These are phyloP conservation scores for Zizania palustris DNA, from an alignment of 202 grass and related monocot genomes.

Conservation along the genomic window DNA sequence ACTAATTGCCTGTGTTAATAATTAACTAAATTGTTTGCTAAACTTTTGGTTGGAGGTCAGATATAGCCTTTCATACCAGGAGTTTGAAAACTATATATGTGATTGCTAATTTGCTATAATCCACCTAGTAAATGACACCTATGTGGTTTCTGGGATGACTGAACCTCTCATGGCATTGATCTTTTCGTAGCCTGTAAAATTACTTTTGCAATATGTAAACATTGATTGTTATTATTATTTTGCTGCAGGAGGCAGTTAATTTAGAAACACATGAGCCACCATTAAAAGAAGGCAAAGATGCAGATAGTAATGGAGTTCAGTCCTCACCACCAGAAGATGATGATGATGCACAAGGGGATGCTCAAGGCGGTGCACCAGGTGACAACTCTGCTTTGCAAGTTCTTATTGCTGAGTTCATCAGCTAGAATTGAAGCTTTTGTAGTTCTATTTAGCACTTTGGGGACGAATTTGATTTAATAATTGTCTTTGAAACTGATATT, in stretches of 20 bases:
- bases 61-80: neutral
- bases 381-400: slow-evolving; percentile 29
- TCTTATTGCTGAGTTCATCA: slow-evolving; percentile 19
- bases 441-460: slow-evolving; percentile 25
- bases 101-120: slow-evolving; percentile 1
- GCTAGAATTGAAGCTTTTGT: slow-evolving; percentile 14
- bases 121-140: neutral
- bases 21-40: neutral
- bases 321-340: slow-evolving; percentile 50
- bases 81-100: slow-evolving; percentile 2
- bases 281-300: slow-evolving; percentile 44
- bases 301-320: slow-evolving; percentile 47
- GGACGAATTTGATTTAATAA: slow-evolving; percentile 17
- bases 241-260: slow-evolving; percentile 15
- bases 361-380: slow-evolving; percentile 72
- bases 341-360: slow-evolving; percentile 53
- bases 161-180: slow-evolving; percentile 2
- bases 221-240: neutral
- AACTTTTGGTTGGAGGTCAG: slow-evolving; percentile 6
- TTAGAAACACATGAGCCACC: slow-evolving; percentile 17
- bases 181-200: slow-evolving; percentile 7
- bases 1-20: neutral
- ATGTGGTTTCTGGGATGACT: slow-evolving; percentile 2
- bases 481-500: slow-evolving; percentile 44
- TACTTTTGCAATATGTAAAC: neutral